Percentiles rank a stretch among this genome's conserved stretches.
Conservation (phyloP, 345 rosid genomes). For the Brassica juncea region DNA sequence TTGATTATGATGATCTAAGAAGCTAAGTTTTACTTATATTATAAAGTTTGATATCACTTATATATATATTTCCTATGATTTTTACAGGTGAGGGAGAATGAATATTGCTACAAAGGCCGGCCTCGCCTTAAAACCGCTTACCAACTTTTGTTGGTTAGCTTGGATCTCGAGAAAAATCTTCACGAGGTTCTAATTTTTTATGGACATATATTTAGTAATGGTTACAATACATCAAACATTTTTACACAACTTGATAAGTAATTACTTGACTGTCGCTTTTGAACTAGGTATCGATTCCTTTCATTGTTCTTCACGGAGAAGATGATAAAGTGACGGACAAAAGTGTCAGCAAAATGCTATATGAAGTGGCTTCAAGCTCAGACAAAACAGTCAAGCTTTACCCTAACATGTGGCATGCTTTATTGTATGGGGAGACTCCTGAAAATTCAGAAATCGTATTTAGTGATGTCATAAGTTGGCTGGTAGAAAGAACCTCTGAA, state of each 20-base stretch:
- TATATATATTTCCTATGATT: neutral
- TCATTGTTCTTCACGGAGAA: conserved; percentile 74
- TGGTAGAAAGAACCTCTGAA: conserved; percentile 41
- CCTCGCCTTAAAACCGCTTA: conserved; percentile 73
- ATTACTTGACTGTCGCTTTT: neutral
- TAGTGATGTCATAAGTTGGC: conserved; percentile 62
- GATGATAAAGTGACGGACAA: conserved; percentile 73
- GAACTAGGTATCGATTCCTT: conserved; percentile 62
- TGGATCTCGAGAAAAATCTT: conserved; percentile 65
- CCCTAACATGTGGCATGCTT: conserved; percentile 89
- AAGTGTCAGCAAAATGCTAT: conserved; percentile 53
- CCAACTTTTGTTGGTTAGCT: conserved; percentile 53
- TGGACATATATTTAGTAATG: neutral
- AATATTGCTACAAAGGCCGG: conserved; percentile 77
- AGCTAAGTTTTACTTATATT: neutral
- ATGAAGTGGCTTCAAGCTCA: conserved; percentile 52
- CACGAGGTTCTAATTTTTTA: conserved; percentile 46
- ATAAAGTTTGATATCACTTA: neutral
- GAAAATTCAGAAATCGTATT: conserved; percentile 60
- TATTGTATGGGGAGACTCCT: conserved; percentile 66
- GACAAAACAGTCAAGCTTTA: conserved; percentile 81
- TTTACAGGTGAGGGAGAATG: conserved; percentile 63
- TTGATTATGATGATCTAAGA: neutral
- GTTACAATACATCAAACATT: neutral
- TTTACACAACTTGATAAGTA: neutral